These are phyloP conservation scores for Mortierella sp. DNA, from an alignment of 371 early-diverging fungal genomes.

Conservation along the genomic window DNA sequence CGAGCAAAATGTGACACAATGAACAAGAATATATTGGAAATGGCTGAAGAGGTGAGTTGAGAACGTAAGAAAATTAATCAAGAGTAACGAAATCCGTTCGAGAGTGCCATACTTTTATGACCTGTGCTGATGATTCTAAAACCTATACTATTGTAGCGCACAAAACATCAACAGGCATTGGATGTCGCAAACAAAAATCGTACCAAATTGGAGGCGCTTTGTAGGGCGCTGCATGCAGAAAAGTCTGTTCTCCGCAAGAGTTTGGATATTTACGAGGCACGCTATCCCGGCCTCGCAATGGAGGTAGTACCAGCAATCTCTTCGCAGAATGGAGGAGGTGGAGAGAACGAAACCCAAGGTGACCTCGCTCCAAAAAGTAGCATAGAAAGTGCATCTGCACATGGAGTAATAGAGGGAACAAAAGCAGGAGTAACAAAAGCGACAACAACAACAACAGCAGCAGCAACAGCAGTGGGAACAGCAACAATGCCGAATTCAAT, in stretches of 20 bases:
- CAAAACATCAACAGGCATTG: conserved; percentile 58
- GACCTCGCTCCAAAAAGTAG: not conserved
- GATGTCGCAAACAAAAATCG: conserved; percentile 59
- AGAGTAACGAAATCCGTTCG: no score
- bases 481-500: not conserved
- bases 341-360: conserved; percentile 3
- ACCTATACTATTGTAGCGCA: conserved; percentile 40
- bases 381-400: not conserved
- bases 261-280: conserved; percentile 21
- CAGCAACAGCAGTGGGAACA: not conserved
- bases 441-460: not conserved
- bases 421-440: not conserved
- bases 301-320: not conserved
- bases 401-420: no score
- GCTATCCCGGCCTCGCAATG: not conserved
- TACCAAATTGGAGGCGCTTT: conserved; percentile 65
- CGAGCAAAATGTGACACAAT: conserved; percentile 65
- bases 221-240: conserved; percentile 65
- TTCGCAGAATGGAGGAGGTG: conserved; percentile 7
- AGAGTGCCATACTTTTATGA: no score
- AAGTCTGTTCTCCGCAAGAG: conserved; percentile 16
- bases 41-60: conserved; percentile 67
- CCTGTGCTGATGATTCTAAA: no score
- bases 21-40: conserved; percentile 67
- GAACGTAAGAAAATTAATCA: no score